These are phyloP conservation scores for Dacryopinax primogenitus DNA, from an alignment of 768 basidiomycete genomes.

Conservation along the genomic window DNA sequence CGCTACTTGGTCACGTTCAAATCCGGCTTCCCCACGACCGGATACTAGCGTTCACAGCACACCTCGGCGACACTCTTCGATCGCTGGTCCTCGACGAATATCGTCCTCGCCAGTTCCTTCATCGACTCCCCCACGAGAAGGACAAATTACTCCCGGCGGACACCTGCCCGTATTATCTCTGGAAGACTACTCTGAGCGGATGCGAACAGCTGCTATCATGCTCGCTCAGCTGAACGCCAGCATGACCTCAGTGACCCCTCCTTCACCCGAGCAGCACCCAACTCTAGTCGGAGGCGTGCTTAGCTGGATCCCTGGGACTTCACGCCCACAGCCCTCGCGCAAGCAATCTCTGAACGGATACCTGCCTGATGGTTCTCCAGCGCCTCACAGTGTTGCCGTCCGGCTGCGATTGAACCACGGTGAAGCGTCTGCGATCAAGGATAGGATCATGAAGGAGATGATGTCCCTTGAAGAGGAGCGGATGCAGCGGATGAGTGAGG, in stretches of 20 bases:
- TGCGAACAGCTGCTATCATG: slow-evolving; percentile 98
- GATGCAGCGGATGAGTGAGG: slow-evolving; percentile 70
- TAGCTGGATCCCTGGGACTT: slow-evolving; percentile 43
- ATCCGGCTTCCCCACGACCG: slow-evolving; percentile 37
- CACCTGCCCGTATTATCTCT: slow-evolving; percentile 46
- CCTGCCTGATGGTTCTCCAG: neutral
- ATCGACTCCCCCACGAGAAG: slow-evolving; percentile 9
- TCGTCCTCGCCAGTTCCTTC: neutral
- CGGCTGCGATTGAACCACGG: slow-evolving; percentile 65
- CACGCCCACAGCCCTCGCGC: slow-evolving; percentile 9
- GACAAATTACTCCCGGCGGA: slow-evolving; percentile 7
- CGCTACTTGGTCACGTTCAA: slow-evolving; percentile 59
- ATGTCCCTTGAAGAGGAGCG: slow-evolving; percentile 89
- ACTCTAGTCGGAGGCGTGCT: slow-evolving; percentile 26
- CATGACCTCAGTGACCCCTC: slow-evolving; percentile 29
- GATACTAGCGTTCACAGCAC: neutral
- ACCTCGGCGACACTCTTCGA: neutral
- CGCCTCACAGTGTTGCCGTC: slow-evolving; percentile 20
- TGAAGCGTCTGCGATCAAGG: slow-evolving; percentile 81
- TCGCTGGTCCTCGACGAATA: neutral
- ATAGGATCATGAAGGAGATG: slow-evolving; percentile 99
- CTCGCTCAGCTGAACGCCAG: slow-evolving; percentile 87
- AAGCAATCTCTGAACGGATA: neutral
- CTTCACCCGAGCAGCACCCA: slow-evolving; percentile 18
- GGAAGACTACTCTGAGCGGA: slow-evolving; percentile 95